Evolutionary conservation across 768 basidiomycete species (phyloP), one percentile per base, ranked within the genome.

Genomic region (Chiua virens): DNA sequence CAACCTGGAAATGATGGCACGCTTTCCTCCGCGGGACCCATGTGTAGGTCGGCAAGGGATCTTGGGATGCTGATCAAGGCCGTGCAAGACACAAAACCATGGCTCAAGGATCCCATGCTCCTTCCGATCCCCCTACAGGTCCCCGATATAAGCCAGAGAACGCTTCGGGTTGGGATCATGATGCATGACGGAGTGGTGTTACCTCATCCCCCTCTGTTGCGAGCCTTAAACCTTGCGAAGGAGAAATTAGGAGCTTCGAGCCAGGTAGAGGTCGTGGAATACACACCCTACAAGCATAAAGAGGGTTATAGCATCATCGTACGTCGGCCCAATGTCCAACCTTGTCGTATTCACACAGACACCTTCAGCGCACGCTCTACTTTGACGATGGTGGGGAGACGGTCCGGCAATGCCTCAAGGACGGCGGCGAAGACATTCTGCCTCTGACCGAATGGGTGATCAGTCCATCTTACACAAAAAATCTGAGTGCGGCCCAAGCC

Each of bases 141-240:
- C 11, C 60, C 50, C 41, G 63, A 71, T 46, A 53, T 48, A 42
- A 53, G 32, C 11, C 59, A 45, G 48, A 74, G 54, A 35, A 68
- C 65, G 54, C 58, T 75, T 47, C 56, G 56, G 3, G 47, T 63
- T n/a, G 62, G 62, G 17, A 51, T 64, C 25, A 63, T 64, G 52
- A 63, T 70, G 59, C 61, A 70, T 49, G 75, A 79, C 47, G 68
- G 58, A 2, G 55, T 71, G 4, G 71, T 73, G 2, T 50, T 61
- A 28, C 75, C 78, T 8, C 68, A 71, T 11, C 74, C 78, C 18
- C 79, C 79, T 0, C 59, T 73, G 30, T 47, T 57, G 14, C 68
- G 79, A 6, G 79, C 75, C 5, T 51, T 81, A 47, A 59, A 71
- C 27, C 49, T 68, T 20, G 62, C 65, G 3, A 74, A 70, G 52